These are phyloP conservation scores for Kockiozyma suomiensis DNA, from an alignment of 805 yeast species.

Conservation along the genomic window DNA sequence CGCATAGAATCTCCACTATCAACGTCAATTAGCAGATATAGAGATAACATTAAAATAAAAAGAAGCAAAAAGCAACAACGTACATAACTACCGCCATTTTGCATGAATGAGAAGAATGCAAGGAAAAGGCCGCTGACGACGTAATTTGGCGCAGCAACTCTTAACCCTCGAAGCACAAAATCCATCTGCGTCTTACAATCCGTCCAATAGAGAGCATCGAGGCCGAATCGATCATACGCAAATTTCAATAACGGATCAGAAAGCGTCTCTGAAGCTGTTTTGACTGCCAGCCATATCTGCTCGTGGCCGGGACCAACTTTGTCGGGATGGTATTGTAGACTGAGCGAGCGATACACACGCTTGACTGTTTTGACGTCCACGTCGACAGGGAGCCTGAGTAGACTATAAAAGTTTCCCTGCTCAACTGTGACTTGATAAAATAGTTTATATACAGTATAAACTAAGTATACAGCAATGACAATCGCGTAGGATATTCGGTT, in stretches of 20 bases:
- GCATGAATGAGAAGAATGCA: conserved; percentile 30
- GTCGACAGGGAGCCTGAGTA: conserved; percentile 32
- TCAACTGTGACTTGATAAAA: conserved; percentile 30
- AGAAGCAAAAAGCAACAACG: background rate
- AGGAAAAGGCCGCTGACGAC: conserved; percentile 22
- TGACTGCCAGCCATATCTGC: conserved; percentile 53
- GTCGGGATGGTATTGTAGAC: conserved; percentile 43
- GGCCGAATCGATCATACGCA: conserved; percentile 82
- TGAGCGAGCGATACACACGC: conserved; percentile 35
- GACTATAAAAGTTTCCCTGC: conserved; percentile 33
- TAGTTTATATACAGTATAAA: conserved; percentile 32
- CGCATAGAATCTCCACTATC: conserved; percentile 37
- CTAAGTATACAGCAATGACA: conserved; percentile 33
- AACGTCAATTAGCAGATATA: no score
- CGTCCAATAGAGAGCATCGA: conserved; percentile 65
- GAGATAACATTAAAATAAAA: background rate
- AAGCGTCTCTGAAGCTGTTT: conserved; percentile 75
- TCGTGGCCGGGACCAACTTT: conserved; percentile 35
- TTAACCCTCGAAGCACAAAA: conserved; percentile 18
- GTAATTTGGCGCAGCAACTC: conserved; percentile 24
- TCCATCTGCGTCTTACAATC: conserved; percentile 17
- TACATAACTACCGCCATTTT: conserved; percentile 30
- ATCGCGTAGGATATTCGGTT: conserved; percentile 21
- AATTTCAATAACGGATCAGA: conserved; percentile 77
- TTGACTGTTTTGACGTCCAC: conserved; percentile 33